A percentile compares a stretch with the other conserved stretches of the same genome.
Evolutionary conservation across 306 rosid species (phyloP).

Genomic region (Canavalia gladiata): DNA sequence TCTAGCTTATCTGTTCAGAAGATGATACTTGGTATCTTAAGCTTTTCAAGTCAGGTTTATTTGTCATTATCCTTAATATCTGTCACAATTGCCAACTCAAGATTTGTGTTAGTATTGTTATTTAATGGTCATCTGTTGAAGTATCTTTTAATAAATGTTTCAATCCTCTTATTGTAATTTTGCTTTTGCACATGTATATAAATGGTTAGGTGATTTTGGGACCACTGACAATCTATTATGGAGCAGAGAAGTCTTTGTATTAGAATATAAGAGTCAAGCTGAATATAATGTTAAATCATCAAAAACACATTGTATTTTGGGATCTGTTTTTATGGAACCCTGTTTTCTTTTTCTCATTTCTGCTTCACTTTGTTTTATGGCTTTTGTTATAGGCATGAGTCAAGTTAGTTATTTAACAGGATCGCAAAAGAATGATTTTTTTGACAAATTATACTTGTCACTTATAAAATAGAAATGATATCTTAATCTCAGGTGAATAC

Average conservation of each 20-base stretch:
- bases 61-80: neutral
- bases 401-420: slow-evolving; percentile 1
- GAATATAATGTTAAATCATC: slow-evolving; percentile 20
- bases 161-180: slow-evolving; percentile 1
- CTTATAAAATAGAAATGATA: neutral
- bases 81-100: slow-evolving; percentile 9
- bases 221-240: slow-evolving; percentile 17
- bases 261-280: slow-evolving; percentile 16
- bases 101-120: slow-evolving; percentile 6
- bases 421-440: neutral
- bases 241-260: neutral
- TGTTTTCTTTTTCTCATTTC: neutral
- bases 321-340: slow-evolving; percentile 2
- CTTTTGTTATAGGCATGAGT: neutral
- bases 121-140: slow-evolving; percentile 20
- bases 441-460: neutral
- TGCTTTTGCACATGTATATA: neutral
- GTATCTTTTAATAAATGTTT: slow-evolving; percentile 1
- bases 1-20: slow-evolving; percentile 6
- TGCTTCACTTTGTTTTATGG: neutral
- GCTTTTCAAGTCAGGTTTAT: slow-evolving; percentile 8
- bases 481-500: neutral
- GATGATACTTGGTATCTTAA: slow-evolving; percentile 27
- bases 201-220: slow-evolving; percentile 21
- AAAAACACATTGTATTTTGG: neutral